Conservation (phyloP, 495 filamentous ascomycete genomes). For the Parathielavia hyrcaniae region DNA sequence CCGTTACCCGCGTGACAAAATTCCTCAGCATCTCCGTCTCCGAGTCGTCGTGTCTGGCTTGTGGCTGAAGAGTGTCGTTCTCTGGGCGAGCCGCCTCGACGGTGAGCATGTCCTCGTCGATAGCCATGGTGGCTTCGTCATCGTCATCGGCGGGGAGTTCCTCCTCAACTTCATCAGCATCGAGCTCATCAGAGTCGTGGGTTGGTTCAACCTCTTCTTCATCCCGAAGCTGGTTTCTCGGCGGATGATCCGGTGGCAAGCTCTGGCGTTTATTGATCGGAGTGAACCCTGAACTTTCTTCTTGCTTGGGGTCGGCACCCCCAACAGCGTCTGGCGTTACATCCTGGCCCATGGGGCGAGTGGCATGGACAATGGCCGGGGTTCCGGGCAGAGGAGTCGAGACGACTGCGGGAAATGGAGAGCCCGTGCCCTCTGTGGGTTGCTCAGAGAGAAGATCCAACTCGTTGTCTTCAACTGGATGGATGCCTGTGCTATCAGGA, state of each 20-base stretch:
- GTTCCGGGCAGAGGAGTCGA: neutral
- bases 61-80: slow-evolving; percentile 28
- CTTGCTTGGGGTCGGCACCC: neutral
- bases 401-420: neutral
- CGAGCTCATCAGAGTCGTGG: slow-evolving; percentile 13
- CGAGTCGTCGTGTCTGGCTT: slow-evolving; percentile 30
- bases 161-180: slow-evolving; percentile 21
- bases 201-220: slow-evolving; percentile 5
- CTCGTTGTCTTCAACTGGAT: neutral
- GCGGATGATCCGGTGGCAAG: slow-evolving; percentile 12
- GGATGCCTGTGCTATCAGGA: too few relatives aligned
- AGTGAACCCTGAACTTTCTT: slow-evolving; percentile 28
- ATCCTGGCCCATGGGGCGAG: neutral
- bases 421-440: neutral
- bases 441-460: neutral
- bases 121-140: slow-evolving; percentile 16
- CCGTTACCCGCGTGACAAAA: slow-evolving; percentile 42
- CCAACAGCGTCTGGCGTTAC: neutral
- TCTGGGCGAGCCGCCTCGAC: slow-evolving; percentile 10
- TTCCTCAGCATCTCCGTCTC: slow-evolving; percentile 43
- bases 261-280: slow-evolving; percentile 29
- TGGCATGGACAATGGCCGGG: neutral
- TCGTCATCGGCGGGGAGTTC: slow-evolving; percentile 14
- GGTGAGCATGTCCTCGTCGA: slow-evolving; percentile 23
- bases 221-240: slow-evolving; percentile 1